Evolutionary conservation across 2,329 filamentous ascomycete species (phyloP).

Genomic region (Pseudogymnoascus destructans): DNA sequence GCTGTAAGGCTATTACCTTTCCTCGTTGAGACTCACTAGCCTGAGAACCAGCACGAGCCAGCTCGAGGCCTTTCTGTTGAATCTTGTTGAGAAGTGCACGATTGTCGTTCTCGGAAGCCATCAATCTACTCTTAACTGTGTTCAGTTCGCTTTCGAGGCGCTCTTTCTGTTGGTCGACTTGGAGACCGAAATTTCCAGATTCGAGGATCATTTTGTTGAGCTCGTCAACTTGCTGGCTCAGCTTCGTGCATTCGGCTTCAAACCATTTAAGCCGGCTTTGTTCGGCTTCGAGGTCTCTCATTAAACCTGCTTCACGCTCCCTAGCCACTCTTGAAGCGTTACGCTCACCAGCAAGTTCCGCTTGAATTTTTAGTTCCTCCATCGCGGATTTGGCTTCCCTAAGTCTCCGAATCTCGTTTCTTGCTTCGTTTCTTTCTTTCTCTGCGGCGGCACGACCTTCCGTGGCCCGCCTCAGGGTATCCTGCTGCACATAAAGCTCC

Average conservation of each 20-base stretch:
- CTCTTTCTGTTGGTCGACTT: constrained; percentile 89
- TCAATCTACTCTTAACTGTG: constrained; percentile 77
- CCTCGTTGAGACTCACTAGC: constrained; percentile 72
- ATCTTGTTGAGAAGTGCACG: constrained; percentile 90
- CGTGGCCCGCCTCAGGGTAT: constrained; percentile 72
- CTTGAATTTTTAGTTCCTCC: constrained; percentile 73
- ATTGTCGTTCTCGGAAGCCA: constrained; percentile 93
- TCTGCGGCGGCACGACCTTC: constrained; percentile 72
- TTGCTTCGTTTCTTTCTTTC: constrained; percentile 77
- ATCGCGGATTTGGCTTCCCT: constrained; percentile 72
- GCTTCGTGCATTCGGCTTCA: constrained; percentile 62
- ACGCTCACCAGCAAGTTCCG: constrained; percentile 68
- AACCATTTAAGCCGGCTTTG: constrained; percentile 64
- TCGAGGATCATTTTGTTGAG: constrained; percentile 79
- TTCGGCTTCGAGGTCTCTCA: constrained; percentile 68
- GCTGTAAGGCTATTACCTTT: constrained; percentile 62
- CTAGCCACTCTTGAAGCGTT: constrained; percentile 64
- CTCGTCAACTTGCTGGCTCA: constrained; percentile 70
- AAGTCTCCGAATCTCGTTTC: constrained; percentile 69
- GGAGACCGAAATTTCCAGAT: constrained; percentile 76
- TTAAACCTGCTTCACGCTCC: constrained; percentile 66
- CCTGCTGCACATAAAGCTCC: constrained; percentile 91
- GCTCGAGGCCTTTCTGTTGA: constrained; percentile 93
- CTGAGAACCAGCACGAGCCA: constrained; percentile 77
- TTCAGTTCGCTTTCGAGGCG: constrained; percentile 81